A percentile compares a stretch with the other conserved stretches of the same genome.
phyloP scores from a whole-genome alignment of 1,284 basidiomycete species.

The Leccinum solheimii region DNA sequence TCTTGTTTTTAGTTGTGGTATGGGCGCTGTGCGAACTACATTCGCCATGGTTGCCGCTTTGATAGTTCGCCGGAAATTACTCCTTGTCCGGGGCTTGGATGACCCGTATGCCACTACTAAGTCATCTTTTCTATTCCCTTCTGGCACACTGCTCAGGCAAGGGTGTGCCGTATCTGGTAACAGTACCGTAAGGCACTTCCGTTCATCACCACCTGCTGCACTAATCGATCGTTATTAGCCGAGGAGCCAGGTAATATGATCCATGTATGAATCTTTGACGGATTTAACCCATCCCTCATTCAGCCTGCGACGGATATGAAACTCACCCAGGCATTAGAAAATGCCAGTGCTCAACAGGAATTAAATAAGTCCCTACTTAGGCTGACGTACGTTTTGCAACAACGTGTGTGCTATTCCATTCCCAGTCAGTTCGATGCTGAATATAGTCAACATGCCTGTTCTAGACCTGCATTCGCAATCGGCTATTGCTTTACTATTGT shows the following conservation, averaged over 20 bases:
- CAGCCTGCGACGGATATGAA: constrained; percentile 54
- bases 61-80: constrained; percentile 84
- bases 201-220: background rate
- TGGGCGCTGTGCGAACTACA: constrained; percentile 95
- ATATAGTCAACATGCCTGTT: constrained; percentile 8
- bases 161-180: constrained; percentile 39
- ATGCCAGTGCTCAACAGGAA: constrained; percentile 83
- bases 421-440: background rate
- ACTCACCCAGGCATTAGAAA: constrained; percentile 64
- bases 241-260: constrained; percentile 30
- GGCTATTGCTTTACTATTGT: constrained; percentile 81
- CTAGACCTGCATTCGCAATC: constrained; percentile 69
- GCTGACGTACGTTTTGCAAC: constrained; percentile 83
- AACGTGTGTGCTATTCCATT: constrained; percentile 47
- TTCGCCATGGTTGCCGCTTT: constrained; percentile 97
- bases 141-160: constrained; percentile 14
- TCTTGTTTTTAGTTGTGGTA: constrained; percentile 95
- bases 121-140: constrained; percentile 30
- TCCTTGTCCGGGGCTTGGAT: constrained; percentile 71
- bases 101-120: constrained; percentile 65
- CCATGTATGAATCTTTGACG: background rate
- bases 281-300: background rate
- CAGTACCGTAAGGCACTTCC: constrained; percentile 41
- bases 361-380: constrained; percentile 80
- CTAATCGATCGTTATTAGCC: constrained; percentile 27